phyloP scores from a whole-genome alignment of 345 rosid species.

The Salix dunnii region DNA sequence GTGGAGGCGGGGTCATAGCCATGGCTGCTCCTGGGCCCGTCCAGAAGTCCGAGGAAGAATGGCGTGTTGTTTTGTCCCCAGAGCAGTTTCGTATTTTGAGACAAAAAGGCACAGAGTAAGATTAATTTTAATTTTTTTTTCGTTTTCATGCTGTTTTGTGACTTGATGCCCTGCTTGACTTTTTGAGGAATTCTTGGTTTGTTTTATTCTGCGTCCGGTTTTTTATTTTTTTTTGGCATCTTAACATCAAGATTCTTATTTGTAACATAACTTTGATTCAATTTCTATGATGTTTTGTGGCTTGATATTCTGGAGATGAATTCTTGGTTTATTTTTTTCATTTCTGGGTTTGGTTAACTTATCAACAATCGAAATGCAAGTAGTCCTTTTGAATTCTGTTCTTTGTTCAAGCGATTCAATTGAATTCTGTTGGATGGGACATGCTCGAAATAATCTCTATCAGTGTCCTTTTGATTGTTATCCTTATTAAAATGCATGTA shows the following conservation, averaged over 20 bases:
- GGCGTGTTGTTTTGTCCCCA: constrained; percentile 82
- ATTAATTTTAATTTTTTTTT: neutral
- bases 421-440: neutral
- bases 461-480: neutral
- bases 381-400: neutral
- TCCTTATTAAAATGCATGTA: neutral
- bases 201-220: neutral
- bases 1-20: constrained; percentile 43
- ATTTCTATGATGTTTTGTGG: neutral
- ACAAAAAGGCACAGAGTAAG: constrained; percentile 88
- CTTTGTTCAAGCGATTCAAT: neutral
- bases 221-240: too few relatives aligned
- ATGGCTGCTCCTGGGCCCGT: constrained; percentile 61
- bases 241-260: constrained; percentile 7
- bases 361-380: neutral
- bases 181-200: neutral
- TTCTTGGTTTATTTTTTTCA: neutral
- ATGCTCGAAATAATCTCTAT: neutral
- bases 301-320: neutral
- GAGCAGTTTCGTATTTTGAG: constrained; percentile 80
- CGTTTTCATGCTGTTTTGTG: neutral
- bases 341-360: neutral
- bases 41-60: constrained; percentile 81
- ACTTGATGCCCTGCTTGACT: neutral
- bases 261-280: neutral